A percentile compares a stretch with the other conserved stretches of the same genome.
These are phyloP conservation scores for Helminthosporium solani DNA, from an alignment of 2,329 filamentous ascomycete genomes.

Conservation along the genomic window DNA sequence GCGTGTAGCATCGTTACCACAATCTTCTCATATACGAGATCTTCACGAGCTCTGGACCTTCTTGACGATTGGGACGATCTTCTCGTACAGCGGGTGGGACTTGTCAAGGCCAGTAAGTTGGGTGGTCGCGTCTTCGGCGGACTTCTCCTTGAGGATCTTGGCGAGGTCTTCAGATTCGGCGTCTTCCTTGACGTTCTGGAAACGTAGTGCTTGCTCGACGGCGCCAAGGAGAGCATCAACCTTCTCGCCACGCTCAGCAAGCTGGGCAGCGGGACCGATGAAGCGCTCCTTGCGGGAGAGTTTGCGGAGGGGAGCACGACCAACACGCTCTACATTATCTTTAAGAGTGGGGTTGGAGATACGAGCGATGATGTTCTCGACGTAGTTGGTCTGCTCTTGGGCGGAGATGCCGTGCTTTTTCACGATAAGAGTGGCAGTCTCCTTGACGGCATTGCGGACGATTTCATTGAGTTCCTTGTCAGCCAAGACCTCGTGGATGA, in stretches of 20 bases:
- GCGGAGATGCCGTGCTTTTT: slow-evolving; percentile 78
- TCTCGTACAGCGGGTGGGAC: slow-evolving; percentile 73
- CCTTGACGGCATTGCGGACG: slow-evolving; percentile 75
- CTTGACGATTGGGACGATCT: slow-evolving; percentile 75
- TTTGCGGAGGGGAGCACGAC: slow-evolving; percentile 91
- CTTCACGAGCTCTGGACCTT: slow-evolving; percentile 64
- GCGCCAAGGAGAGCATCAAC: slow-evolving; percentile 75
- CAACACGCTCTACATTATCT: slow-evolving; percentile 92
- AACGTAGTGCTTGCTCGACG: slow-evolving; percentile 88
- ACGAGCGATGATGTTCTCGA: slow-evolving; percentile 85
- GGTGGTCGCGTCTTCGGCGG: slow-evolving; percentile 71
- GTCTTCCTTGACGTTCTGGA: slow-evolving; percentile 91
- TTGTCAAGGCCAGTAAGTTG: slow-evolving; percentile 80
- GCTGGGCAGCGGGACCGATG: slow-evolving; percentile 84
- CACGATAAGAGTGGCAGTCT: slow-evolving; percentile 85
- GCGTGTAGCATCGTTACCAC: not conserved
- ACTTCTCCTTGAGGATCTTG: slow-evolving; percentile 75
- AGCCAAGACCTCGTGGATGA: slow-evolving; percentile 83
- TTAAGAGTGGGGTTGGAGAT: slow-evolving; percentile 93
- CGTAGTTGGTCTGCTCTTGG: slow-evolving; percentile 79
- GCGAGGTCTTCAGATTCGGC: slow-evolving; percentile 85
- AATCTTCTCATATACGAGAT: not conserved
- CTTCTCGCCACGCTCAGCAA: slow-evolving; percentile 76
- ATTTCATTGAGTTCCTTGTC: slow-evolving; percentile 77
- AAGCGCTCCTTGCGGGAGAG: slow-evolving; percentile 94